A percentile compares a stretch with the other conserved stretches of the same genome.
phyloP scores from a whole-genome alignment of 169 alveolate species.

The Plasmodium gonderi region DNA sequence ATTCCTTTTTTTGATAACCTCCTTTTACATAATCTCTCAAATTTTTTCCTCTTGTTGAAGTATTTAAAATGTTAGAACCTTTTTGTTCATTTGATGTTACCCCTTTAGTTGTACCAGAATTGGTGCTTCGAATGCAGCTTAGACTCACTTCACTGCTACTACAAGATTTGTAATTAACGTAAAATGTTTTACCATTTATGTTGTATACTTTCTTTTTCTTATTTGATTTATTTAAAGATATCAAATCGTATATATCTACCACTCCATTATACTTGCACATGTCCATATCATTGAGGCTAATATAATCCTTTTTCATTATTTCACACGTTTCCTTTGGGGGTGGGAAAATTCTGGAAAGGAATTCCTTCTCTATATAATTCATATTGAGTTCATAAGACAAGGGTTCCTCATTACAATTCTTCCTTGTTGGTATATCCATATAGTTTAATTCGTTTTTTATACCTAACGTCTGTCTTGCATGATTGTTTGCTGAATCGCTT shows the following conservation, averaged over 20 bases:
- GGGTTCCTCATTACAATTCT: background rate
- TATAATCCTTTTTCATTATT: background rate
- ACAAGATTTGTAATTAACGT: slow-evolving; percentile 14
- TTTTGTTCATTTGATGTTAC: background rate
- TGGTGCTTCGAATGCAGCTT: background rate
- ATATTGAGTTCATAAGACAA: slow-evolving; percentile 16
- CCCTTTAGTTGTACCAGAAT: background rate
- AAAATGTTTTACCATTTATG: slow-evolving; percentile 47
- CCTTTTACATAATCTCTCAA: background rate
- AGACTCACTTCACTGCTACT: slow-evolving; percentile 21
- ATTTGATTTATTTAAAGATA: background rate
- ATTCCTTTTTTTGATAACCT: background rate
- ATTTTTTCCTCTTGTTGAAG: background rate
- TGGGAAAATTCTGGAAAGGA: background rate
- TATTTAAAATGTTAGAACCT: background rate
- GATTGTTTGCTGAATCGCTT: background rate
- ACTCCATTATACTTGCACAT: background rate
- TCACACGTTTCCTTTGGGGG: background rate
- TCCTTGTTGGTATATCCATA: background rate
- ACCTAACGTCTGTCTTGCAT: background rate
- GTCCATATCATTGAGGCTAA: background rate
- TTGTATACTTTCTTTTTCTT: background rate
- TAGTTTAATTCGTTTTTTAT: background rate
- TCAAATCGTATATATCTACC: slow-evolving; percentile 16
- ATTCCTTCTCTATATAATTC: slow-evolving; percentile 23